A percentile compares a stretch with the other conserved stretches of the same genome.
phyloP scores from a whole-genome alignment of 2,329 filamentous ascomycete genomes.

The Byssoonygena ceratinophila region DNA sequence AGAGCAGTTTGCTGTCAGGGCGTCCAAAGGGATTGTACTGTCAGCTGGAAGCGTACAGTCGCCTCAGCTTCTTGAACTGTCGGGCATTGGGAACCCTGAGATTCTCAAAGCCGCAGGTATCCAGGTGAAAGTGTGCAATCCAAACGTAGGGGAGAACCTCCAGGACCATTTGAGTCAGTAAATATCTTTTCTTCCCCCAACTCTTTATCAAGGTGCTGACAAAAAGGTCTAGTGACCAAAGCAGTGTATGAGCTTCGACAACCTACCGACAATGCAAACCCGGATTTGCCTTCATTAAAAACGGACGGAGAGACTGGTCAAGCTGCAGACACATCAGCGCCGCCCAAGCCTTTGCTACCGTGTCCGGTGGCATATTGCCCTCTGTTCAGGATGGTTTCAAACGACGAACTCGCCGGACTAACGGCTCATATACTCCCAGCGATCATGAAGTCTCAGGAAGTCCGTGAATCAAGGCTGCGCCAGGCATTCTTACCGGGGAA shows the following conservation, averaged over 20 bases:
- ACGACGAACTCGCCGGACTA: conserved; percentile 27
- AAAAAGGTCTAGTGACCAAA: conserved; percentile 27
- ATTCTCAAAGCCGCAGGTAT: conserved; percentile 37
- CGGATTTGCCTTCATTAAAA: conserved; percentile 14
- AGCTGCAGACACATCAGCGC: conserved; percentile 26
- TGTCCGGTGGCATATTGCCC: conserved; percentile 25
- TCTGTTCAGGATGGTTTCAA: conserved; percentile 23
- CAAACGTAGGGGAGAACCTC: conserved; percentile 41
- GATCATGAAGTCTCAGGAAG: neutral
- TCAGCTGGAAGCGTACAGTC: conserved; percentile 49
- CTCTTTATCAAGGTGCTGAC: conserved; percentile 22
- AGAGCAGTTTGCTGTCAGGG: conserved; percentile 27
- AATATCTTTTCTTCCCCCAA: conserved; percentile 19
- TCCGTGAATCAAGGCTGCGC: neutral
- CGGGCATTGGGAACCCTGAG: conserved; percentile 45
- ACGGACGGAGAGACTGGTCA: conserved; percentile 22
- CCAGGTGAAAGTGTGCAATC: conserved; percentile 35
- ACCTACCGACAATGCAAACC: neutral
- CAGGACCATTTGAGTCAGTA: conserved; percentile 37
- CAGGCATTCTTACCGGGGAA: neutral
- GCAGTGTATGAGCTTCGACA: conserved; percentile 9
- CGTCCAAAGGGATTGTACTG: conserved; percentile 45
- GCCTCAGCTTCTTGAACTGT: conserved; percentile 51
- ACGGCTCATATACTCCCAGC: conserved; percentile 26
- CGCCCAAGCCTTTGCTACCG: conserved; percentile 31